phyloP scores from a whole-genome alignment of 768 basidiomycete genomes.

The Ramaria sp. region DNA sequence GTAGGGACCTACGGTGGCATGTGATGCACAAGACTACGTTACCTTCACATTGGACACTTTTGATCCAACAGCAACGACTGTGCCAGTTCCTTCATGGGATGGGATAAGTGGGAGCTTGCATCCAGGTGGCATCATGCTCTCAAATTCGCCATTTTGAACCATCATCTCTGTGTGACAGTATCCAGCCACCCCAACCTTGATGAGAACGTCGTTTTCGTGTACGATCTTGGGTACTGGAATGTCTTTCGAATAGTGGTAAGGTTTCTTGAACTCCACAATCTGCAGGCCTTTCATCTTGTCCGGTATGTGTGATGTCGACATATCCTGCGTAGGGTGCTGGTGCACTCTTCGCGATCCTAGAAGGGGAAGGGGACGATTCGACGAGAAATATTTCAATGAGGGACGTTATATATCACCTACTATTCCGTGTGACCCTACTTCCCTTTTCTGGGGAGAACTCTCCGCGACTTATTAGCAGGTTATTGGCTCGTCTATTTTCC shows the following conservation, averaged over 20 bases:
- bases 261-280: slow-evolving; percentile 2
- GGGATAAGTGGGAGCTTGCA: slow-evolving; percentile 2
- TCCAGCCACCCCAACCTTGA: slow-evolving; percentile 5
- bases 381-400: no score
- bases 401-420: no score
- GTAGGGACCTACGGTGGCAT: not conserved
- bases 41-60: slow-evolving; percentile 1
- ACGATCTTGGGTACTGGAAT: slow-evolving; percentile 6
- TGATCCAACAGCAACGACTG: slow-evolving; percentile 1
- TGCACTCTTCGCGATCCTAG: no score
- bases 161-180: slow-evolving; percentile 7
- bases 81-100: slow-evolving; percentile 3
- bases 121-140: not conserved
- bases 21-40: not conserved
- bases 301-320: not conserved
- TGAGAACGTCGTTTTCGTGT: not conserved
- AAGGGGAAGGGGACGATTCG: no score
- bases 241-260: slow-evolving; percentile 1
- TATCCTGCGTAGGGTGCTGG: not conserved
- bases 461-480: no score
- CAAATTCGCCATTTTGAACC: slow-evolving; percentile 6
- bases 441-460: no score
- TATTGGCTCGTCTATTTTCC: no score
- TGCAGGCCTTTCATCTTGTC: slow-evolving; percentile 4
- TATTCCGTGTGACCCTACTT: no score